Evolutionary conservation across 176 grass and related monocot species (phyloP).

Genomic region (Aechmea fasciata): DNA sequence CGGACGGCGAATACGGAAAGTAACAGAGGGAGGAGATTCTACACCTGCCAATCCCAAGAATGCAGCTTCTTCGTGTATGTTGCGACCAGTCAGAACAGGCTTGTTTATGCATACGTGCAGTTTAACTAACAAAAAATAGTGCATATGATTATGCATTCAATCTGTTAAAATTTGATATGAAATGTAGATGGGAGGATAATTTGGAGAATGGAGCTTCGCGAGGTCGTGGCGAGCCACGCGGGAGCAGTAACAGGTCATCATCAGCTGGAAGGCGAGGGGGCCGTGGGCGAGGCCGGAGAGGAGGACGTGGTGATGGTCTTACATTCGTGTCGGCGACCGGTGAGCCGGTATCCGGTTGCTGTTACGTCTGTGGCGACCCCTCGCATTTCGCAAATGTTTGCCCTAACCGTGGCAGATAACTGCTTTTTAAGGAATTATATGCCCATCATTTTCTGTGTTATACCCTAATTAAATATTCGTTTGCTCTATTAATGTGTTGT

Average conservation of each 20-base stretch:
- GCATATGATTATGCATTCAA: not conserved
- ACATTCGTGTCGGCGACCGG: slow-evolving; percentile 82
- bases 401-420: slow-evolving; percentile 50
- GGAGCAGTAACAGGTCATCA: slow-evolving; percentile 29
- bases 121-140: not conserved
- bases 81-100: too few relatives aligned
- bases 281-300: slow-evolving; percentile 26
- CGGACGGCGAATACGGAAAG: slow-evolving; percentile 71
- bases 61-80: slow-evolving; percentile 74
- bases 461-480: not conserved
- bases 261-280: slow-evolving; percentile 37
- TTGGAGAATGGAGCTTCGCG: slow-evolving; percentile 29
- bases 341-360: slow-evolving; percentile 45
- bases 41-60: slow-evolving; percentile 54
- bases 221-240: slow-evolving; percentile 24
- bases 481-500: not conserved
- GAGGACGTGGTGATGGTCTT: slow-evolving; percentile 16
- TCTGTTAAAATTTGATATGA: not conserved
- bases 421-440: slow-evolving; percentile 11
- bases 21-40: slow-evolving; percentile 87
- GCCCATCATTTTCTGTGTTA: not conserved
- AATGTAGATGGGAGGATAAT: slow-evolving; percentile 81
- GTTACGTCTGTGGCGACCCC: slow-evolving; percentile 75
- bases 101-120: too few relatives aligned
- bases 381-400: slow-evolving; percentile 82